Percentiles rank a stretch among this genome's conserved stretches.
phyloP scores from a whole-genome alignment of 2,329 filamentous ascomycete genomes.

The Pseudopithomyces maydicus region DNA sequence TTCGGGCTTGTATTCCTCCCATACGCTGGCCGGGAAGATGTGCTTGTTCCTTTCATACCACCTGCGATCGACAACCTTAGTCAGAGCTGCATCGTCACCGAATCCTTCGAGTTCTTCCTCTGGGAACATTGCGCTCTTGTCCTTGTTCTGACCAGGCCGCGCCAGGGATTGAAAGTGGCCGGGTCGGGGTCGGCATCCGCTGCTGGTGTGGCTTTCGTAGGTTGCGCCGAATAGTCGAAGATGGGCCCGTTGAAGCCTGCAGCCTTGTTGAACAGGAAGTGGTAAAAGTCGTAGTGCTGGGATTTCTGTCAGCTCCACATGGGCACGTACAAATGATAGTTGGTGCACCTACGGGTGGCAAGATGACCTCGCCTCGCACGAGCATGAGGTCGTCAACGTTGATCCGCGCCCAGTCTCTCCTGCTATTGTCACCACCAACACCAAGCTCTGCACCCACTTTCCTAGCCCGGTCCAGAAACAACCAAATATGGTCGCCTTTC shows the following conservation, averaged over 20 bases:
- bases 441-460: slow-evolving; percentile 87
- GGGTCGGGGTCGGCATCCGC: slow-evolving; percentile 22
- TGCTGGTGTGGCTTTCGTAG: slow-evolving; percentile 49
- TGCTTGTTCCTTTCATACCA: slow-evolving; percentile 99
- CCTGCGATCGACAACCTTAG: slow-evolving; percentile 91
- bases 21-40: slow-evolving; percentile 93
- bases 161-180: slow-evolving; percentile 50
- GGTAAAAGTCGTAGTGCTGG: slow-evolving; percentile 96
- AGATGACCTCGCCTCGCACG: slow-evolving; percentile 85
- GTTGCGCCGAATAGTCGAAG: slow-evolving; percentile 73
- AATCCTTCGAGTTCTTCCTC: slow-evolving; percentile 69
- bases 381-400: slow-evolving; percentile 96
- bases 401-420: slow-evolving; percentile 87
- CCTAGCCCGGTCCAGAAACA: slow-evolving; percentile 88
- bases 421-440: slow-evolving; percentile 69
- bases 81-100: slow-evolving; percentile 76
- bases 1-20: slow-evolving; percentile 92
- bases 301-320: slow-evolving; percentile 16
- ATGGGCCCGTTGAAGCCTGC: slow-evolving; percentile 74
- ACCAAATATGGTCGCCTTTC: slow-evolving; percentile 92
- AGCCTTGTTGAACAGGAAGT: slow-evolving; percentile 90
- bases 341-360: slow-evolving; percentile 75
- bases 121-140: slow-evolving; percentile 48
- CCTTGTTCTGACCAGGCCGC: slow-evolving; percentile 40
- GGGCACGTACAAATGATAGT: background rate